phyloP scores from a whole-genome alignment of 2,329 filamentous ascomycete genomes.

The Exophiala spinifera region DNA sequence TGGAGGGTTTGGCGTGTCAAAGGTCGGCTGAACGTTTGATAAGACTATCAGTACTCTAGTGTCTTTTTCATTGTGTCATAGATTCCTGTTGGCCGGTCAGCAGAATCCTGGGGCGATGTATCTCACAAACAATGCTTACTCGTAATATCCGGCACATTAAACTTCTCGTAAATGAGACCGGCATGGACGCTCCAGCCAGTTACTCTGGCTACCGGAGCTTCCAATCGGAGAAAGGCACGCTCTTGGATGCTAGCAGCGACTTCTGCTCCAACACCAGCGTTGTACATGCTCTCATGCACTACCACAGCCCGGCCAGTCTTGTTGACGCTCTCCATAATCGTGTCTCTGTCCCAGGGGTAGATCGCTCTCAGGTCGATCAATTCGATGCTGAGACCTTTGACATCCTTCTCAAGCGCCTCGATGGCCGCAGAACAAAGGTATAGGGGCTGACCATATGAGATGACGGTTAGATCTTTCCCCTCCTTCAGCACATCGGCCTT shows the following conservation, averaged over 20 bases:
- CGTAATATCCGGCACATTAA: conserved; percentile 79
- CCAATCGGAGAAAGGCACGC: conserved; percentile 76
- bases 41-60: conserved; percentile 56
- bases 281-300: conserved; percentile 90
- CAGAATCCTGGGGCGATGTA: not conserved
- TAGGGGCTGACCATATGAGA: conserved; percentile 86
- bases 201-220: conserved; percentile 80
- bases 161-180: conserved; percentile 74
- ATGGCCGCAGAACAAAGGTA: conserved; percentile 80
- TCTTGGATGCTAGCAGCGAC: conserved; percentile 87
- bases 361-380: conserved; percentile 84
- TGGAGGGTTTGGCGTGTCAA: too few relatives aligned
- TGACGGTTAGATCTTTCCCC: conserved; percentile 75
- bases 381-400: conserved; percentile 70
- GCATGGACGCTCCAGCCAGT: conserved; percentile 88
- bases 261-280: conserved; percentile 83
- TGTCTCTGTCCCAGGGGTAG: conserved; percentile 86
- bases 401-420: conserved; percentile 68
- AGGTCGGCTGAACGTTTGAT: not conserved
- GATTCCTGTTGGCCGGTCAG: conserved; percentile 47
- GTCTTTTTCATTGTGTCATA: conserved; percentile 68
- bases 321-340: conserved; percentile 74
- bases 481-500: conserved; percentile 81
- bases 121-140: conserved; percentile 60
- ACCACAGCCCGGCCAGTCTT: conserved; percentile 85